Base-by-base conservation (phyloP, 306 rosid genomes). In the Cucurbita maxima region DNA sequence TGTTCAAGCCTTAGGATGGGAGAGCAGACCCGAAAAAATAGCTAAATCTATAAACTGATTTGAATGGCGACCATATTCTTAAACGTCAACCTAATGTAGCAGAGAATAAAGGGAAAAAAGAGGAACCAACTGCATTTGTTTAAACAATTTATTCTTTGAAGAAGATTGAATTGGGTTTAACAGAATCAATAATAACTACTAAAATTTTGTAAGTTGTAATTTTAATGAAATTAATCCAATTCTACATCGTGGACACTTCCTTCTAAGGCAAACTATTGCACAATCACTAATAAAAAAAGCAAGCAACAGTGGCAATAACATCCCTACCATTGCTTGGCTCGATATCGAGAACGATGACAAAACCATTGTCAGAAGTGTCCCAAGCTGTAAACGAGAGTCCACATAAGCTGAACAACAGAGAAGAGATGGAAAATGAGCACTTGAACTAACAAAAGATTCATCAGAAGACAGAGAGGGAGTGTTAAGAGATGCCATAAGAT, bases 341-440 rank as follows among this genome's bases (percentile, higher is more conserved):
- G 20, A 48, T 44, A 6, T 63, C 5, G 20, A 20, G 56, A 43
- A 45, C 18, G 43, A 25, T 25, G 58, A 48, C 58, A 1, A 45
- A 44, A 13, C 22, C 43, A 48, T 69, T 16, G 81, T 88, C 87
- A 95, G 88, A 95, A 95, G 83, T 89, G 97, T 71, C 83, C 96
- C 90, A 95, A 84, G 86, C 99, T 91, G 92, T 91, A 91, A 59
- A 88, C 87, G 61, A 95, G 87, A 79, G 81, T 79, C 99, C 99
- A 95, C 12, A 94, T 86, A 72, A 95, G 97, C 99, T 95, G 88
- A 80, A 83, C 81, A 10, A 74, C 25, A 67, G 43, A 79, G 54
- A 52, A 30, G 57, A 64, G 19, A 57, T 62, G 66, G 67, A 55
- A 34, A 25, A 18, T 41, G 3, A 63, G 52, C 52, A 63, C 15